Evolutionary conservation across 148 eudicot genomes (phyloP).

Genomic region (Camellia sinensis): DNA sequence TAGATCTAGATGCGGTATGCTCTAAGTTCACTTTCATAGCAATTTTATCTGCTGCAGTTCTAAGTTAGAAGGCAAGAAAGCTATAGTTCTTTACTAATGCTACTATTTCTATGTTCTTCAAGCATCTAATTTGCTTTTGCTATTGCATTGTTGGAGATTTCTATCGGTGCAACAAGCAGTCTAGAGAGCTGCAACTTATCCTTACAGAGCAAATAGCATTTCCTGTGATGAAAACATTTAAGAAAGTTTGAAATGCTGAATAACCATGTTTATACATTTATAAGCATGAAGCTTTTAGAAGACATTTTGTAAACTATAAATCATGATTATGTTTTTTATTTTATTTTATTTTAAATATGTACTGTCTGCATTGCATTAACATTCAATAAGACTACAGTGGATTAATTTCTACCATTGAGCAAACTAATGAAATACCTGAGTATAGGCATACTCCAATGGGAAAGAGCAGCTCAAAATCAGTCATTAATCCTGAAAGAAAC

Average conservation of each 20-base stretch:
- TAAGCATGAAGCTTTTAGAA: no score
- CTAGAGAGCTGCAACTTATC: background rate
- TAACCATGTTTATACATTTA: background rate
- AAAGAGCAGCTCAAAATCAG: background rate
- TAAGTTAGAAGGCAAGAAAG: background rate
- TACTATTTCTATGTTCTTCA: background rate
- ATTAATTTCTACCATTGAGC: background rate
- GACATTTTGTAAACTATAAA: no score
- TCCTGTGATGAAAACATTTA: background rate
- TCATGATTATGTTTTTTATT: background rate
- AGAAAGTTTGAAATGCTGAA: background rate
- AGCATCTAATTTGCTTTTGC: background rate
- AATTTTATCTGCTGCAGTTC: background rate
- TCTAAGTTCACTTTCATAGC: background rate
- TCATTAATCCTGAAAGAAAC: background rate
- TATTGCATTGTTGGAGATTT: background rate
- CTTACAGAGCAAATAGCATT: background rate
- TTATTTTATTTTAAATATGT: background rate
- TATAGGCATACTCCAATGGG: background rate
- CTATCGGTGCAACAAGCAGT: background rate
- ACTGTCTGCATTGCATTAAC: background rate
- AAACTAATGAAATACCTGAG: background rate
- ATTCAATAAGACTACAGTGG: background rate
- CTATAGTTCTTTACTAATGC: background rate
- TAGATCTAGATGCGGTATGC: constrained; percentile 92